Base-by-base conservation (phyloP, 257 asterid genomes). In the Nicotiana sylvestris region DNA sequence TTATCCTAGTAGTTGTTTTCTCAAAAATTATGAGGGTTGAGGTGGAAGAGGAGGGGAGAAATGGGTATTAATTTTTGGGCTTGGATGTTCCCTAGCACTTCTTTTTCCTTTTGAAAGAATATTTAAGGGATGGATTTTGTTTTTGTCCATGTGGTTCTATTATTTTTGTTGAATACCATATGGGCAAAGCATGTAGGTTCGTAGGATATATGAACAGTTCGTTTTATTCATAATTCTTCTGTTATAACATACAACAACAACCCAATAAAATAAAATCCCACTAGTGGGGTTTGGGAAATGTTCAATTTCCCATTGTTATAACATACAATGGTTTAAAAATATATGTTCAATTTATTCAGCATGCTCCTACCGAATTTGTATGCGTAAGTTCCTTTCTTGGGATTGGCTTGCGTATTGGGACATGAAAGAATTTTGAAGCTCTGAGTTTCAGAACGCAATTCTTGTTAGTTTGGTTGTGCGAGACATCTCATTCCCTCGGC, bases 1-100 rank as follows among this genome's bases (percentile, higher is more conserved):
- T 91, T 92, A 89, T 92, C 84, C 88, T 77, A 84, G 84, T 89
- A 91, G 97, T 87, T 89, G 88, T 89, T 87, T 83, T 81, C 88
- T 88, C 82, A 86, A 84, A 85, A 83, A 58, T 80, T 77, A 27
- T 43, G 83, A 66, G 82, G 88, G 86, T 78, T 82, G 83, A 86
- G 84, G 77, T 76, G 88, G 33, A 18, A 11, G 32, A 17, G 43
- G 37, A 43, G 51, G 76, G 17, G 27, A 32, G 55, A 43, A 66
- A 66, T 66, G 43, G 83, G 76, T 86, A 87, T 84, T 81, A 81
- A 83, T 27, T 51, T 29, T 30, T 78, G 82, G 83, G 83, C 85
- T 88, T 87, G 88, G 88, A 66, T 82, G 78, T 85, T 84, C 84
- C 89, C 89, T 78, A 87, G 91, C 89, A 72, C 67, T 85, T 87